Evolutionary conservation across 768 basidiomycete species (phyloP), one percentile per base, ranked within the genome.

Genomic region (Amanita molliuscula): DNA sequence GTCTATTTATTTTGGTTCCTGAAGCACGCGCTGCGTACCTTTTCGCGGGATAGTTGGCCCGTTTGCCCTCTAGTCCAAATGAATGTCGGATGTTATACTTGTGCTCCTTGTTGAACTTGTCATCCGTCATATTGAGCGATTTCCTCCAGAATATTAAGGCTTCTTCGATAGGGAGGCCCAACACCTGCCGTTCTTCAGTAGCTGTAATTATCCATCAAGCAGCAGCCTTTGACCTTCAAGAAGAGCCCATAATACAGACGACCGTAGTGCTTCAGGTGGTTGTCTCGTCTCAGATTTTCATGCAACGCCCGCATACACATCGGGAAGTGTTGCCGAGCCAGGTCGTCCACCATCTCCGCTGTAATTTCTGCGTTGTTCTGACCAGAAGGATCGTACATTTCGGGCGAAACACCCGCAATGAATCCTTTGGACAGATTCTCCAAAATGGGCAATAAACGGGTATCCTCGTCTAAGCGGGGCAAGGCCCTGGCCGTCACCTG

Each of bases 21-120:
- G 1, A 18, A 10, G 9, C 15, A 23, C n/a, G 9, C 33, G 2
- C 36, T 6, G 58, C 72, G 40, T 52, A 88, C 95, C 78, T 94
- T 68, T 85, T 90, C 0, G 96, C 92, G 1, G 89, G 77, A 64
- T 99, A 99, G 61, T 97, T 97, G 35, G 85, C 88, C 38, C 95
- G 79, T 65, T 86, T 90, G 8, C 96, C 96, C 62, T 98, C 96
- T 46, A 96, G 68, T 33, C 96, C 96, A 59, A 83, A 99, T 4
- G 82, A 83, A 63, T 99, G 96, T 40, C 95, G 83, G 58, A 99
- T 93, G 56, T 98, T 99, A 65, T 99, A 99, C 58, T 81, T 84
- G 75, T 97, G 84, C 62, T 96, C 88, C 62, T 98, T 99, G 72
- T 94, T 95, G 68, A 98, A 99, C 63, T 91, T 85, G 67, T 97